Percentiles rank a stretch among this genome's conserved stretches.
These are phyloP conservation scores for Metschnikowia koreensis DNA, from an alignment of 805 yeast genomes.

Conservation along the genomic window DNA sequence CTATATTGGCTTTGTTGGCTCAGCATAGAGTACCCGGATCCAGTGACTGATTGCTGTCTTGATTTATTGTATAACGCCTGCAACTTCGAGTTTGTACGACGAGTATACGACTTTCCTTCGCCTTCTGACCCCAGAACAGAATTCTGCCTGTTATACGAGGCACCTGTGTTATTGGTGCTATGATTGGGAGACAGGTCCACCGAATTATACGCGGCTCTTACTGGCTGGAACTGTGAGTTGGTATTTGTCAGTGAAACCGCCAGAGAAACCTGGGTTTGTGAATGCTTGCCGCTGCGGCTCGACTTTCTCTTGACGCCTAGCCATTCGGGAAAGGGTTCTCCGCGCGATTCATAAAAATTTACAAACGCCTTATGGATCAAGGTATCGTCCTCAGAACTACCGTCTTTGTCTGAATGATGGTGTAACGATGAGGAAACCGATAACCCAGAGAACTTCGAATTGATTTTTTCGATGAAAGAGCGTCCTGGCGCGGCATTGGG, in stretches of 20 bases:
- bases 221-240: conserved; percentile 27
- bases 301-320: conserved; percentile 28
- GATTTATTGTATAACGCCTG: conserved; percentile 42
- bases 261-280: conserved; percentile 1
- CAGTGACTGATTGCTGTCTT: conserved; percentile 36
- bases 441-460: conserved; percentile 36
- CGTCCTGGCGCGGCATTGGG: conserved; percentile 24
- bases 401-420: conserved; percentile 35
- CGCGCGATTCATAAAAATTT: conserved; percentile 32
- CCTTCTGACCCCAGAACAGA: conserved; percentile 7
- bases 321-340: conserved; percentile 44
- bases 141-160: conserved; percentile 3
- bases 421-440: conserved; percentile 25
- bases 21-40: conserved; percentile 27
- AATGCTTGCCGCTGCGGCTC: not conserved
- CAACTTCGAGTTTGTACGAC: conserved; percentile 34
- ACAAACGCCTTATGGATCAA: conserved; percentile 45
- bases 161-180: not conserved
- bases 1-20: conserved; percentile 7
- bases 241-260: conserved; percentile 4
- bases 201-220: conserved; percentile 23
- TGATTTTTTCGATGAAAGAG: conserved; percentile 36
- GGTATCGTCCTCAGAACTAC: conserved; percentile 36
- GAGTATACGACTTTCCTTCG: conserved; percentile 23
- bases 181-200: not conserved